A percentile compares a stretch with the other conserved stretches of the same genome.
phyloP scores from a whole-genome alignment of 495 filamentous ascomycete species.

The Tuber microsphaerosporum region DNA sequence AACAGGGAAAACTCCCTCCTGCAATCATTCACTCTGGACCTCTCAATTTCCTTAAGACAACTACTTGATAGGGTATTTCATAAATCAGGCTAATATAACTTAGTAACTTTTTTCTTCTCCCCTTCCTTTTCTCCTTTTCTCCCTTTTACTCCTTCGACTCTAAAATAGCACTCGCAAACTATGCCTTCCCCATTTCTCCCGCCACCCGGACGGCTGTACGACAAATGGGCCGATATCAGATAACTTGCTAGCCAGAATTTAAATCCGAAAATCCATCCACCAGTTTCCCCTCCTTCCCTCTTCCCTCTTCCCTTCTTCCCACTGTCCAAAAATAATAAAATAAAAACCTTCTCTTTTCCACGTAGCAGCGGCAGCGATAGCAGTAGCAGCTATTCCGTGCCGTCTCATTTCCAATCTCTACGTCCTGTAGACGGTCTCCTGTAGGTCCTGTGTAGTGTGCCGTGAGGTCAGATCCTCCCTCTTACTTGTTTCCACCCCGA shows the following conservation, averaged over 20 bases:
- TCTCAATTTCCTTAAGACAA: background rate
- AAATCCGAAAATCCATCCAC: background rate
- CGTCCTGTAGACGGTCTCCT: background rate
- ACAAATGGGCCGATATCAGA: constrained; percentile 1
- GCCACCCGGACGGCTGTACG: background rate
- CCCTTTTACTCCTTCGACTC: background rate
- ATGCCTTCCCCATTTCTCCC: background rate
- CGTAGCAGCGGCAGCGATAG: background rate
- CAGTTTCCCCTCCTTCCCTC: background rate
- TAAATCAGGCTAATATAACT: background rate
- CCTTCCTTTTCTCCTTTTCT: background rate
- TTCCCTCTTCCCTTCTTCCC: background rate
- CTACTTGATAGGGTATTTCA: background rate
- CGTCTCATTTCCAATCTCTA: background rate
- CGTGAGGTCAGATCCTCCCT: background rate
- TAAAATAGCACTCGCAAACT: background rate
- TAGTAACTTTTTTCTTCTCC: background rate
- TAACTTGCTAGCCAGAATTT: background rate
- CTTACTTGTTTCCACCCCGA: background rate
- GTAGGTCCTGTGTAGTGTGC: background rate
- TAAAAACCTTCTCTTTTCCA: background rate
- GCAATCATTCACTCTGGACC: background rate
- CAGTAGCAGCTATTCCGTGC: background rate
- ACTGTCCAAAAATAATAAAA: background rate
- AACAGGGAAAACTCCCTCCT: background rate